These are phyloP conservation scores for Spathaspora passalidarum DNA, from an alignment of 805 yeast genomes.

Conservation along the genomic window DNA sequence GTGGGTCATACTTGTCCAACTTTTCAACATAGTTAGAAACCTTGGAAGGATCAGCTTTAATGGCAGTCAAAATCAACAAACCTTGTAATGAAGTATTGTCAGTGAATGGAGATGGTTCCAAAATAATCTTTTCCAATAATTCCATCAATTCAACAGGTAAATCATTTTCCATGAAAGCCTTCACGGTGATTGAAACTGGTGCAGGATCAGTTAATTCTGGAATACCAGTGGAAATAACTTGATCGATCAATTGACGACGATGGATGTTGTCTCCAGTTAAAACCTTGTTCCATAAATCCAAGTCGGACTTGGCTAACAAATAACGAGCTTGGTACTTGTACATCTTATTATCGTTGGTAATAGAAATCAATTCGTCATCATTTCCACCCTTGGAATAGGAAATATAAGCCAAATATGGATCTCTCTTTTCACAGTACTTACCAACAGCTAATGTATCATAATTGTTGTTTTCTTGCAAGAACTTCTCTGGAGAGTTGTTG, in stretches of 20 bases:
- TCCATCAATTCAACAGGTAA: conserved; percentile 91
- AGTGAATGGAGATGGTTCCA: conserved; percentile 96
- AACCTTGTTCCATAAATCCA: conserved; percentile 77
- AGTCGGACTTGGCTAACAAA: conserved; percentile 83
- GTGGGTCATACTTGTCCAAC: conserved; percentile 86
- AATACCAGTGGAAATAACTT: conserved; percentile 92
- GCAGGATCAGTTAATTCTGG: conserved; percentile 92
- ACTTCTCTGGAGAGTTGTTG: conserved; percentile 95
- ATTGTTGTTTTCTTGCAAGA: conserved; percentile 82
- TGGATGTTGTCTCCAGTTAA: conserved; percentile 73
- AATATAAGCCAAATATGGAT: conserved; percentile 95
- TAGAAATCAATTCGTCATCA: conserved; percentile 82
- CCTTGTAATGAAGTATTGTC: conserved; percentile 96
- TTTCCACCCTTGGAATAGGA: conserved; percentile 95
- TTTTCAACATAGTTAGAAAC: conserved; percentile 83
- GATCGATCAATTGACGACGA: conserved; percentile 89
- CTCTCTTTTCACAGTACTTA: conserved; percentile 98
- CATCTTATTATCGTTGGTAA: conserved; percentile 97
- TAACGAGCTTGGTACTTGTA: conserved; percentile 99
- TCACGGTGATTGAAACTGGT: conserved; percentile 89
- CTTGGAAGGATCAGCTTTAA: conserved; percentile 88
- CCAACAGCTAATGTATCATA: conserved; percentile 96
- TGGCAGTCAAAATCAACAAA: conserved; percentile 86
- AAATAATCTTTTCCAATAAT: conserved; percentile 88
- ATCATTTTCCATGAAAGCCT: conserved; percentile 94